phyloP scores from a whole-genome alignment of 495 filamentous ascomycete genomes.

The Talaromyces adpressus region DNA sequence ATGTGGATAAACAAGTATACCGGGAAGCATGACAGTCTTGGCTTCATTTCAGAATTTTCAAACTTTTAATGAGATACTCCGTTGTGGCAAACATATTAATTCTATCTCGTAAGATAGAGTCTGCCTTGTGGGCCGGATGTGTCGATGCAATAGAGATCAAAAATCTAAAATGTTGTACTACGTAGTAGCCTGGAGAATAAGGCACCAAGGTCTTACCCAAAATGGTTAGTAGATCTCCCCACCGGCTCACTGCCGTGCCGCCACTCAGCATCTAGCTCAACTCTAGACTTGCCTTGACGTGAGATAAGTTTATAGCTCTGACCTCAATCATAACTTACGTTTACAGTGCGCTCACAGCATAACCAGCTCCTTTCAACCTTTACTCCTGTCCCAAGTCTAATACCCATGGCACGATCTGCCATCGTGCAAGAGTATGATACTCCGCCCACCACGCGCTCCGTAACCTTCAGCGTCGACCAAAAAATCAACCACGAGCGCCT shows the following conservation, averaged over 20 bases:
- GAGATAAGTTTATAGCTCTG: not conserved
- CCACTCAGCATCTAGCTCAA: not conserved
- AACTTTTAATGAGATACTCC: not conserved
- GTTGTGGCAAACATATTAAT: not conserved
- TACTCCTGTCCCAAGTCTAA: not conserved
- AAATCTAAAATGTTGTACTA: not conserved
- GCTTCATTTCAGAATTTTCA: not conserved
- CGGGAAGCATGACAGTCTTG: not conserved
- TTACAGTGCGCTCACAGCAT: not conserved
- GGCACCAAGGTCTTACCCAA: not conserved
- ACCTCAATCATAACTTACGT: not conserved
- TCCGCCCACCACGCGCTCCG: constrained; percentile 42
- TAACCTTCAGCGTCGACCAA: constrained; percentile 55
- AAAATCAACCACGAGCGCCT: constrained; percentile 61
- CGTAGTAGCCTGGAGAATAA: not conserved
- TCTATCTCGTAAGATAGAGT: not conserved
- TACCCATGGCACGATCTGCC: constrained; percentile 35
- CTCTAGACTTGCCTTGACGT: not conserved
- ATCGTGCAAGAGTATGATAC: constrained; percentile 67
- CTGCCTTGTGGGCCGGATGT: not conserved
- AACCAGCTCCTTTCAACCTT: too few relatives aligned
- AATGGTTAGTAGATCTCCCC: not conserved
- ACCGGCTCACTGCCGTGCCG: not conserved
- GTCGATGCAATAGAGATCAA: not conserved
- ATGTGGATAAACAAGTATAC: not conserved